phyloP scores from a whole-genome alignment of 257 asterid species.

The Phtheirospermum japonicum region DNA sequence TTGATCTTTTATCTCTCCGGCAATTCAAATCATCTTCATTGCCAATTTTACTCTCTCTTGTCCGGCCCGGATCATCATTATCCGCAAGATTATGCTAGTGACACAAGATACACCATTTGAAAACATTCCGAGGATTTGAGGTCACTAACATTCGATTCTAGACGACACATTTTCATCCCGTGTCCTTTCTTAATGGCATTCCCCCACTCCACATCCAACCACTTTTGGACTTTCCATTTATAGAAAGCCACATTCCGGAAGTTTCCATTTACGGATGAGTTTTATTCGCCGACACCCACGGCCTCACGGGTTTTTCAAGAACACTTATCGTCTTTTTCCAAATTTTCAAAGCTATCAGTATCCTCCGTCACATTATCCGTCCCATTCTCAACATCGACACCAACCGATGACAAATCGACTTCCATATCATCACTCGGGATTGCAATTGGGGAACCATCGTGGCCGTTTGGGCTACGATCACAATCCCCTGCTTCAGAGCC shows the following conservation, averaged over 20 bases:
- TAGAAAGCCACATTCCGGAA: constrained; percentile 7
- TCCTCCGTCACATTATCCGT: constrained; percentile 13
- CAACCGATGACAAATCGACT: constrained; percentile 34
- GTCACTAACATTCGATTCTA: constrained; percentile 2
- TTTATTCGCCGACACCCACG: constrained; percentile 7
- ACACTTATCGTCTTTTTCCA: constrained; percentile 25
- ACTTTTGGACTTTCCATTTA: not conserved
- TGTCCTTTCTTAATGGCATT: not conserved
- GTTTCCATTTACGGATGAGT: constrained; percentile 7
- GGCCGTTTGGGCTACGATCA: not conserved
- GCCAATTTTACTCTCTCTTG: constrained; percentile 12
- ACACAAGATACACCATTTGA: not conserved
- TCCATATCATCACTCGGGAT: constrained; percentile 36
- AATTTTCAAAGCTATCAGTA: constrained; percentile 19
- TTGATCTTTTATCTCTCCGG: not conserved
- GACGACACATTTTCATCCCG: not conserved
- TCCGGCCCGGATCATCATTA: not conserved
- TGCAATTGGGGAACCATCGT: constrained; percentile 22
- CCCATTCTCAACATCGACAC: not conserved
- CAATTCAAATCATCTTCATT: not conserved
- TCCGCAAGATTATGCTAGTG: constrained; percentile 17
- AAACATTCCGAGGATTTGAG: not conserved
- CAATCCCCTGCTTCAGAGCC: constrained; percentile 12
- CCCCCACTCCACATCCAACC: not conserved
- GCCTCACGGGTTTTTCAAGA: not conserved